A percentile compares a stretch with the other conserved stretches of the same genome.
These are phyloP conservation scores for Backusella macrospora DNA, from an alignment of 192 early-diverging fungal species.

Conservation along the genomic window DNA sequence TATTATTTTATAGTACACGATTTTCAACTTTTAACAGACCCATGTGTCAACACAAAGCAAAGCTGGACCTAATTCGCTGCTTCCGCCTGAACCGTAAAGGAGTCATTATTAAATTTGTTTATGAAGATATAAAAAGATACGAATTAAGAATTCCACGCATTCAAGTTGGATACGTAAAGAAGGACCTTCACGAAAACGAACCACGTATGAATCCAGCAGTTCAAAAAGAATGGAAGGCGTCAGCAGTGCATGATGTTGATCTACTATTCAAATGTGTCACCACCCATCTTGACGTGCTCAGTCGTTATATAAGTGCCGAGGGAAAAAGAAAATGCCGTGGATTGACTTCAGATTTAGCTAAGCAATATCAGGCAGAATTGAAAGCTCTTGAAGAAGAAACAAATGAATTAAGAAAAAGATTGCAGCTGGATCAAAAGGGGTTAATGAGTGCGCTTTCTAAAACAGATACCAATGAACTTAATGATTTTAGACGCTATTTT, in stretches of 20 bases:
- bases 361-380: background rate
- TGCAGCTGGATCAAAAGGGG: conserved; percentile 30
- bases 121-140: conserved; percentile 65
- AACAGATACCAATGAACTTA: conserved; percentile 42
- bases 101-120: conserved; percentile 72
- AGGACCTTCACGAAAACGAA: background rate
- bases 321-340: conserved; percentile 3
- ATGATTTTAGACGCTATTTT: conserved; percentile 55
- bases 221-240: background rate
- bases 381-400: background rate
- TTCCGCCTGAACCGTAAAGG: conserved; percentile 62
- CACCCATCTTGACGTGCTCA: conserved; percentile 1
- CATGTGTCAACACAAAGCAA: conserved; percentile 58
- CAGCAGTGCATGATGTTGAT: conserved; percentile 40
- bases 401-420: background rate
- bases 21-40: conserved; percentile 51
- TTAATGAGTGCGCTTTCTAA: conserved; percentile 44
- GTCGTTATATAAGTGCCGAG: conserved; percentile 1
- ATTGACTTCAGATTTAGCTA: background rate
- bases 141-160: conserved; percentile 69
- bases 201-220: background rate
- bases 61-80: conserved; percentile 64
- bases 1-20: conserved; percentile 72
- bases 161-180: conserved; percentile 36
- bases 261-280: background rate